phyloP scores from a whole-genome alignment of 768 basidiomycete species.

The Phanerochaete carnosa region DNA sequence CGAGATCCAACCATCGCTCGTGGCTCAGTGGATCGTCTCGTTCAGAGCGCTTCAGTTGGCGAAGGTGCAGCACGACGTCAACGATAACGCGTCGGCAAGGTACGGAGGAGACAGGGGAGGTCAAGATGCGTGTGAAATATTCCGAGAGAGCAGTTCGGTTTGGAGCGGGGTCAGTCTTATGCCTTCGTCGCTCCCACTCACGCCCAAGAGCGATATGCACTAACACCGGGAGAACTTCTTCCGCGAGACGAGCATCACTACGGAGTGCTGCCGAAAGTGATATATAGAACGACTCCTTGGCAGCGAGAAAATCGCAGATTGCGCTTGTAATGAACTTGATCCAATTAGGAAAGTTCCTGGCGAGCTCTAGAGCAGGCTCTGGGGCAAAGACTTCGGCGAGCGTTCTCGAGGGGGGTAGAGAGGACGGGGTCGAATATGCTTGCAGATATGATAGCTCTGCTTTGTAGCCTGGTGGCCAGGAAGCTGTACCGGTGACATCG shows the following conservation, averaged over 20 bases:
- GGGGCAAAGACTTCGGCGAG: conserved; percentile 37
- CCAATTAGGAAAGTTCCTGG: conserved; percentile 59
- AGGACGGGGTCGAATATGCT: conserved; percentile 17
- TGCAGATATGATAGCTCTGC: conserved; percentile 23
- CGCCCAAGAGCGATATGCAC: conserved; percentile 62
- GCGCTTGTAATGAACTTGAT: conserved; percentile 53
- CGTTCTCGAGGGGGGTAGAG: conserved; percentile 26
- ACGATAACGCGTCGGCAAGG: conserved; percentile 59
- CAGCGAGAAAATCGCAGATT: conserved; percentile 56
- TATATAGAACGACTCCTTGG: conserved; percentile 58
- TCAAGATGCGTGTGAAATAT: conserved; percentile 59
- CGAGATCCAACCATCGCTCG: conserved; percentile 80
- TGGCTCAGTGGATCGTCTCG: conserved; percentile 44
- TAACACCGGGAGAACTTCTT: conserved; percentile 68
- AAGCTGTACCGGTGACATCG: conserved; percentile 25
- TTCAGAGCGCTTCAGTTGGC: conserved; percentile 50
- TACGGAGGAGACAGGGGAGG: conserved; percentile 32
- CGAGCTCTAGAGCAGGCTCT: conserved; percentile 34
- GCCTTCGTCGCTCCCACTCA: conserved; percentile 18
- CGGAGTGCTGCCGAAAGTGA: conserved; percentile 60
- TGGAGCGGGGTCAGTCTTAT: conserved; percentile 11
- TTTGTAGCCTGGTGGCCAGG: conserved; percentile 29
- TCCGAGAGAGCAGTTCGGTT: conserved; percentile 35
- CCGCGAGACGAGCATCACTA: conserved; percentile 54
- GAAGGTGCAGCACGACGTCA: conserved; percentile 76